A percentile compares a stretch with the other conserved stretches of the same genome.
Evolutionary conservation across 2,329 filamentous ascomycete species (phyloP).

Genomic region (Hymenoscyphus fructigenus): DNA sequence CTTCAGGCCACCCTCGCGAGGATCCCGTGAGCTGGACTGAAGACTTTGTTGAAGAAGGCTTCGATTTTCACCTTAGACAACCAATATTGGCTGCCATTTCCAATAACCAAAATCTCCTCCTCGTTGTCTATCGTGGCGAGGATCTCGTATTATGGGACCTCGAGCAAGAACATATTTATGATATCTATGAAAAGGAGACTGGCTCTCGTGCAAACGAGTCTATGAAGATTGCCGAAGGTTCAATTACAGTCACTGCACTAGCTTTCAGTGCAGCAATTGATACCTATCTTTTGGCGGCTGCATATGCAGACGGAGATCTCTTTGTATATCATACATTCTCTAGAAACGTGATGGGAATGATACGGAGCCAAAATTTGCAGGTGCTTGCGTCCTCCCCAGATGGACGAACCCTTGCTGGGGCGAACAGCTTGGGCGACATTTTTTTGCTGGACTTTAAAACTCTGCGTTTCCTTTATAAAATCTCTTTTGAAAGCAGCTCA

Average conservation of each 20-base stretch:
- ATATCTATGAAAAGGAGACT: slow-evolving; percentile 7
- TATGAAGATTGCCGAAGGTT: neutral
- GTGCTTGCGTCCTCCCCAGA: slow-evolving; percentile 29
- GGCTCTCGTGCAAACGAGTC: neutral
- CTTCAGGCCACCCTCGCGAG: too few relatives aligned
- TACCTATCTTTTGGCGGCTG: slow-evolving; percentile 4
- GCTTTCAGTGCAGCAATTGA: slow-evolving; percentile 3
- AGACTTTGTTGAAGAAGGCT: too few relatives aligned
- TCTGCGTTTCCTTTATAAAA: slow-evolving; percentile 17
- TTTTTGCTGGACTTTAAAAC: slow-evolving; percentile 30
- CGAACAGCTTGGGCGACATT: slow-evolving; percentile 26
- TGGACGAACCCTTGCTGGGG: slow-evolving; percentile 28
- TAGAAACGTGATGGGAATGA: neutral
- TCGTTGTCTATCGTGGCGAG: slow-evolving; percentile 8
- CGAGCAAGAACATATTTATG: neutral
- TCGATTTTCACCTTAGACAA: too few relatives aligned
- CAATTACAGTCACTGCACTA: neutral
- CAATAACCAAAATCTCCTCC: neutral
- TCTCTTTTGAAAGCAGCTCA: slow-evolving; percentile 30
- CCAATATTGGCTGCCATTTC: too few relatives aligned
- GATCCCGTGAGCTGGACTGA: too few relatives aligned
- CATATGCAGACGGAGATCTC: slow-evolving; percentile 13
- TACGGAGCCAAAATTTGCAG: neutral
- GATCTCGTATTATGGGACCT: slow-evolving; percentile 11
- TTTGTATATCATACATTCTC: slow-evolving; percentile 7